Base-by-base conservation (phyloP, 2,329 filamentous ascomycete genomes). In the Ilyonectria destructans region DNA sequence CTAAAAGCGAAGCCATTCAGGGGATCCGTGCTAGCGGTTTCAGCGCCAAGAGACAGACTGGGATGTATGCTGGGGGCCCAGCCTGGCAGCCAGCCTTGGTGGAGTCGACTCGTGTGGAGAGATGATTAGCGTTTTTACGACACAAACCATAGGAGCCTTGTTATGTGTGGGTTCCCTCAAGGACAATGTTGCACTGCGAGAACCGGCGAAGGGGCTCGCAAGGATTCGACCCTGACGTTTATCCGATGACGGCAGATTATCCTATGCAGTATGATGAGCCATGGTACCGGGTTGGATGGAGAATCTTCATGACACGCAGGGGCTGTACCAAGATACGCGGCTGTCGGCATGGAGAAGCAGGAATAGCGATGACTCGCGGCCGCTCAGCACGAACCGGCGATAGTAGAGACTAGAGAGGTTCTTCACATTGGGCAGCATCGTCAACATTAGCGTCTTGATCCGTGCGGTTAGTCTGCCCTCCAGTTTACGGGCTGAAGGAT, bases 11-110 rank as follows among this genome's bases (percentile, higher is more conserved):
- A 33, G 58, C 31, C 8, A 26, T 33, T 37, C 57, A 51, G 15
- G 45, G 45, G 43, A 13, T 7, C 55, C 57, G 40, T 59, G 57
- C 45, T 59, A 59, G 57, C 45, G 43, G 57, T 51, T 59, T 59
- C 57, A 51, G 43, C 7, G 40, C 19, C 10, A 15, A 45, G 13
- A n/a, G 46, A 51, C 29, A 26, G 46, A 19, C 29, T 40, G 33
- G 31, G 8, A 29, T 49, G 15, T 19, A 5, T 23, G 26, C 15
- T 17, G 4, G 12, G 43, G 17, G 6, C 29, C 10, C 33, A 12
- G 21, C 35, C 31, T n/a, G 52, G 17, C 52, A 8, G 15, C 7
- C 15, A 43, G 15, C 6, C 17, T 5, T n/a, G 15, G 40, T 43
- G 40, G 40, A 43, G 40, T 12, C 13, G 37, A 15, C n/a, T 43